Base-by-base conservation (phyloP, 768 basidiomycete species). In the Terana coerulea region DNA sequence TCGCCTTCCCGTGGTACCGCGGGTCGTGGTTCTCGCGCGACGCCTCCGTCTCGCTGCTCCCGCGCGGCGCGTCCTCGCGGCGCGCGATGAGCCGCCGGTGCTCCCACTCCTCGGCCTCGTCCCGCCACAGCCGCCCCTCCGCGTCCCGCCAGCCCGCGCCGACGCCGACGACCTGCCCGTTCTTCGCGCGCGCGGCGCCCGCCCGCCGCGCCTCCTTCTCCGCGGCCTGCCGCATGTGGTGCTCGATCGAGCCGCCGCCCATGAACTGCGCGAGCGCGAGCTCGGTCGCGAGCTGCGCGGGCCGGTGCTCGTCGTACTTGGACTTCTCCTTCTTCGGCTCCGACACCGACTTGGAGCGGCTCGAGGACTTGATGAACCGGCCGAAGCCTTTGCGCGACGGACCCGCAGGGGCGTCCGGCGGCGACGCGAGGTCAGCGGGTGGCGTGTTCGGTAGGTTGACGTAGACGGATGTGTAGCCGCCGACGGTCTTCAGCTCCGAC, bases 191-290 rank as follows among this genome's bases (percentile, higher is more conserved):
- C 26, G 19, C 17, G 26, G 55, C 55, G 29, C 55, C 55, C 3
- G 51, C 30, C 10, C 21, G n/a, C 42, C 50, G 53, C 24, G 55
- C 55, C 41, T 52, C 35, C 14, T 21, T 19, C 47, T 57, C 30
- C 5, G 47, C 52, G 15, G 39, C 49, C 47, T 50, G 51, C 28
- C 34, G 48, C 22, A 57, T 53, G 28, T 57, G 55, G 30, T 53
- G 51, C 52, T 57, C 51, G 12, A 52, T 44, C 37, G 28, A 39
- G 31, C 55, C 55, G 19, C 55, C 55, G 40, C 51, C 55, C n/a
- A 50, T 24, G 30, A 57, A 47, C 55, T 57, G 55, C n/a, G 55
- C 55, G 28, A 57, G 42, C 35, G 55, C 55, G n/a, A 57, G 47
- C 19, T 57, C 55, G 15, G 34, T 42, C 34, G 51, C 51, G 47